phyloP scores from a whole-genome alignment of 805 yeast species.

The Lipomyces mesembrius region DNA sequence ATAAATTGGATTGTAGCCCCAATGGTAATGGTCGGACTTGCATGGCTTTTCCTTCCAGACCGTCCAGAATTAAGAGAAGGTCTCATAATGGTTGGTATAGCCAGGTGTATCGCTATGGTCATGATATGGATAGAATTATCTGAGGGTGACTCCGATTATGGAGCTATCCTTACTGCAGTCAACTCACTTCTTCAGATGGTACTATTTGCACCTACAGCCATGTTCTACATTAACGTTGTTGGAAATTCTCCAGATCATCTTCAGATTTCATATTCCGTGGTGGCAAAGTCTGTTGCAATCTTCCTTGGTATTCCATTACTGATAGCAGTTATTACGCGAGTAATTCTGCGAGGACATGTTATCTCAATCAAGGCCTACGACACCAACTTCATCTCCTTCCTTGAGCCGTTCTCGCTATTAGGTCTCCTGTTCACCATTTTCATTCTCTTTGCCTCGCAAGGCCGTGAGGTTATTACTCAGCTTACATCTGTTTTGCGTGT shows the following conservation, averaged over 20 bases:
- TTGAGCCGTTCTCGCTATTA: constrained; percentile 56
- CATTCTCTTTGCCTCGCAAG: constrained; percentile 57
- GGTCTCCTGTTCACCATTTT: constrained; percentile 57
- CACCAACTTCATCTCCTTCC: constrained; percentile 48
- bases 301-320: constrained; percentile 60
- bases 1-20: constrained; percentile 64
- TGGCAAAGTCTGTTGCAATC: constrained; percentile 55
- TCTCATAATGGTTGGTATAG: constrained; percentile 62
- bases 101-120: constrained; percentile 65
- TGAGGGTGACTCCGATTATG: constrained; percentile 54
- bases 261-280: constrained; percentile 47
- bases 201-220: constrained; percentile 57
- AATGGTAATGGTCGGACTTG: constrained; percentile 55
- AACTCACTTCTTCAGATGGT: constrained; percentile 58
- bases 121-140: constrained; percentile 52
- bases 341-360: constrained; percentile 41
- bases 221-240: constrained; percentile 54
- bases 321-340: constrained; percentile 52
- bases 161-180: constrained; percentile 57
- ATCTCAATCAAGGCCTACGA: constrained; percentile 43
- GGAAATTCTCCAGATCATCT: constrained; percentile 9
- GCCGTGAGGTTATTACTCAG: constrained; percentile 53
- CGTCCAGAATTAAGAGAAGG: constrained; percentile 56
- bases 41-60: constrained; percentile 58
- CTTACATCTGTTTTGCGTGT: constrained; percentile 57